These are phyloP conservation scores for Brassica balearica DNA, from an alignment of 441 rosid species.

Conservation along the genomic window DNA sequence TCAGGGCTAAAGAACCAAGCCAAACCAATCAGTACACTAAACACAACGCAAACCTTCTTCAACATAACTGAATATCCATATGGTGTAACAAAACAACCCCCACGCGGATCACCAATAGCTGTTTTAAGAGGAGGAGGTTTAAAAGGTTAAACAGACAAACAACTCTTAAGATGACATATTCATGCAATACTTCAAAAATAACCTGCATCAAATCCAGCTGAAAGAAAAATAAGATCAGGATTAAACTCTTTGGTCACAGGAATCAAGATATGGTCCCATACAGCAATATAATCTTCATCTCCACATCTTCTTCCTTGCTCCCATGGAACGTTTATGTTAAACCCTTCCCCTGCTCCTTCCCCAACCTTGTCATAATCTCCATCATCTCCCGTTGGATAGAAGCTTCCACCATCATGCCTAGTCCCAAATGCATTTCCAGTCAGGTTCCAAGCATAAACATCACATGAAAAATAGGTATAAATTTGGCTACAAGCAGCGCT, in stretches of 20 bases:
- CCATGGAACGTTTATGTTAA: constrained; percentile 97
- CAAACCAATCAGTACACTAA: background rate
- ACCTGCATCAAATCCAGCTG: constrained; percentile 99
- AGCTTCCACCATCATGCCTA: constrained; percentile 88
- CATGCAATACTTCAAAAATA: background rate
- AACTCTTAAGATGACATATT: background rate
- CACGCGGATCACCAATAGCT: constrained; percentile 90
- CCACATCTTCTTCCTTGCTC: constrained; percentile 78
- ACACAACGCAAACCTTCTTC: constrained; percentile 59
- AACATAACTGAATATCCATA: constrained; percentile 83
- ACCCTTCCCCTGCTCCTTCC: constrained; percentile 87
- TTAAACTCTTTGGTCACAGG: constrained; percentile 82
- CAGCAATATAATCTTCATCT: constrained; percentile 92
- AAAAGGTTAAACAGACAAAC: constrained; percentile 16
- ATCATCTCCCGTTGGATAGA: constrained; percentile 82
- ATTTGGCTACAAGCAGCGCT: constrained; percentile 1
- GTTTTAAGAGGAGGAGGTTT: constrained; percentile 38
- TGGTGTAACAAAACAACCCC: constrained; percentile 84
- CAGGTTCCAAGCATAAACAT: background rate
- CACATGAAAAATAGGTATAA: no score
- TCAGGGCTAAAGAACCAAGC: background rate
- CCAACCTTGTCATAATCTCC: constrained; percentile 89
- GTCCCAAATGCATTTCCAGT: constrained; percentile 8
- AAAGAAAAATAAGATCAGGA: constrained; percentile 80
- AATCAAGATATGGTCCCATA: constrained; percentile 90